Evolutionary conservation across 2,329 filamentous ascomycete genomes (phyloP).

Genomic region (Ustulina deusta): DNA sequence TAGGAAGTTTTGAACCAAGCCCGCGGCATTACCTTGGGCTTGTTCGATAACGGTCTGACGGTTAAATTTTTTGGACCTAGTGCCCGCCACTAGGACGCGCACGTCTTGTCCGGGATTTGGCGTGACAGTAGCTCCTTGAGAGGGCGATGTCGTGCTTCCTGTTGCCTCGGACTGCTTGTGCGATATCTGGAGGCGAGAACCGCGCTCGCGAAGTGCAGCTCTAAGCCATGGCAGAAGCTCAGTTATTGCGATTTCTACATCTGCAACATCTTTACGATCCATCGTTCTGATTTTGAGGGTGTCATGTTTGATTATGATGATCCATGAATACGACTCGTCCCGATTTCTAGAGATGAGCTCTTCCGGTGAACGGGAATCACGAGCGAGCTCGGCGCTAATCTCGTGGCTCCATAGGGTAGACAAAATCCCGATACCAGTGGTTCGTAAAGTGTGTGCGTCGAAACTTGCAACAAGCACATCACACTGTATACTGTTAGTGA

Average conservation of each 20-base stretch:
- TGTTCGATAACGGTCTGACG: constrained; percentile 87
- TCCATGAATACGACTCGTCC: constrained; percentile 84
- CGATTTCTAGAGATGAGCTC: constrained; percentile 81
- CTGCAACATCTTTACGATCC: constrained; percentile 77
- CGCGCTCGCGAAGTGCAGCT: constrained; percentile 82
- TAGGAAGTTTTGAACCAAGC: constrained; percentile 76
- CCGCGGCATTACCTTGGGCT: constrained; percentile 69
- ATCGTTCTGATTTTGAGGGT: constrained; percentile 84
- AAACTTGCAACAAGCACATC: constrained; percentile 93
- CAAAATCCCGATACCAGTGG: constrained; percentile 80
- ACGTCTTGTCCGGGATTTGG: constrained; percentile 75
- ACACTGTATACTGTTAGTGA: constrained; percentile 64
- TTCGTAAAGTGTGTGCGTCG: constrained; percentile 79
- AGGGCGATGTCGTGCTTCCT: constrained; percentile 28
- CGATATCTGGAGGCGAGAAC: constrained; percentile 55
- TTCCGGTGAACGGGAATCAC: constrained; percentile 81
- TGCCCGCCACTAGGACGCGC: constrained; percentile 83
- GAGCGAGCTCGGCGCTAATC: constrained; percentile 88
- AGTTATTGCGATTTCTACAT: constrained; percentile 78
- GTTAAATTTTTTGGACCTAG: constrained; percentile 91
- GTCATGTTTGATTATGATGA: constrained; percentile 87
- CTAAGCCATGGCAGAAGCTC: constrained; percentile 86
- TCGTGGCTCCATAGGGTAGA: constrained; percentile 84
- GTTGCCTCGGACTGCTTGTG: constrained; percentile 34
- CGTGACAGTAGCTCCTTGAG: constrained; percentile 39